These are phyloP conservation scores for Coniochaeta ligniaria DNA, from an alignment of 2,329 filamentous ascomycete genomes.

Conservation along the genomic window DNA sequence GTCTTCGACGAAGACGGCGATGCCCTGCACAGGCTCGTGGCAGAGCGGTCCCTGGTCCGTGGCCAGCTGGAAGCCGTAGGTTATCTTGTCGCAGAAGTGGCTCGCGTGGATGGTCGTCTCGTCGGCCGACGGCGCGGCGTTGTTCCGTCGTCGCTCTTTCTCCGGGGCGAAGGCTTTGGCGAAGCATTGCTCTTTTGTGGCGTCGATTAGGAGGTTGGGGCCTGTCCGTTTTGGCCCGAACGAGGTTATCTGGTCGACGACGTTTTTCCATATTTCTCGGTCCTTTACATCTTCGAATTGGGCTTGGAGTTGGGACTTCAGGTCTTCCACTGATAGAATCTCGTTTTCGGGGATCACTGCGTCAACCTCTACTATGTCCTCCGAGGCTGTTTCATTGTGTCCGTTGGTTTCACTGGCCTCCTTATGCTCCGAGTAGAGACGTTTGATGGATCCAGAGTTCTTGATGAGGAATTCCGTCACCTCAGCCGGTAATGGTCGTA, in stretches of 20 bases:
- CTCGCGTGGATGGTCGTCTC: constrained; percentile 45
- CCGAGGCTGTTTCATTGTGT: constrained; percentile 27
- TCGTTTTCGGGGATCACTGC: constrained; percentile 52
- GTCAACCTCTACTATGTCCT: constrained; percentile 25
- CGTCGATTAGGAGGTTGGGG: constrained; percentile 84
- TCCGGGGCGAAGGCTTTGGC: constrained; percentile 55
- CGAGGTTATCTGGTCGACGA: constrained; percentile 74
- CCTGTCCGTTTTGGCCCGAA: constrained; percentile 84
- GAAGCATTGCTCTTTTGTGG: constrained; percentile 64
- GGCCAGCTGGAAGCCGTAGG: constrained; percentile 89
- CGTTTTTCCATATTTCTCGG: constrained; percentile 68
- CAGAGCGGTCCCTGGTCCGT: constrained; percentile 86
- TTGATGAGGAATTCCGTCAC: constrained; percentile 83
- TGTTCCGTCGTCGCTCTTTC: constrained; percentile 6
- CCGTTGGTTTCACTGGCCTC: constrained; percentile 30
- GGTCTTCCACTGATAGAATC: constrained; percentile 64
- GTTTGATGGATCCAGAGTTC: constrained; percentile 71
- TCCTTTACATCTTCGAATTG: constrained; percentile 66
- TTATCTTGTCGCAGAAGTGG: constrained; percentile 83
- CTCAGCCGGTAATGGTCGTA: constrained; percentile 67
- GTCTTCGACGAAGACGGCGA: constrained; percentile 85
- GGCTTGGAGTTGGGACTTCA: constrained; percentile 64
- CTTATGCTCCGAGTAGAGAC: constrained; percentile 65
- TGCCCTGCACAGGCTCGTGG: constrained; percentile 85
- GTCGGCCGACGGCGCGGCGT: constrained; percentile 29